Conservation (phyloP, 768 basidiomycete genomes). For the Hydnum rufescens region DNA sequence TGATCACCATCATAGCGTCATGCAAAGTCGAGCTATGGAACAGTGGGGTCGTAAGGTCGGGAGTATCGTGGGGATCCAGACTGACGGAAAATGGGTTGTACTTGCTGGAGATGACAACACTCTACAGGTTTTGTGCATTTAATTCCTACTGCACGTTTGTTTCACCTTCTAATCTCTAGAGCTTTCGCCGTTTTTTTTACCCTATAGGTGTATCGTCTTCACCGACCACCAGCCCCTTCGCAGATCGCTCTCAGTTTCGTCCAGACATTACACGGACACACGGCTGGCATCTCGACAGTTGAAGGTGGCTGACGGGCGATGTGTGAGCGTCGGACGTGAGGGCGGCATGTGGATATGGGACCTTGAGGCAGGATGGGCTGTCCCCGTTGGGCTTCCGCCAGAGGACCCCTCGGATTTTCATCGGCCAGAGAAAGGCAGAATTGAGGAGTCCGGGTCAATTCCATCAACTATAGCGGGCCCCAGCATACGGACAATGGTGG, state of each 20-base stretch:
- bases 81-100: conserved; percentile 74
- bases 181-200: too few species aligned
- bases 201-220: conserved; percentile 60
- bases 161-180: too few species aligned
- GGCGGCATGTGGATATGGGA: conserved; percentile 79
- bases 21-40: conserved; percentile 22
- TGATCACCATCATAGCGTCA: conserved; percentile 7
- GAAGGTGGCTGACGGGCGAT: conserved; percentile 62
- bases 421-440: not conserved
- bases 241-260: conserved; percentile 33
- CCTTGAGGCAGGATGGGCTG: conserved; percentile 28
- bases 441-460: not conserved
- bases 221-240: conserved; percentile 25
- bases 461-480: not conserved
- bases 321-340: conserved; percentile 50
- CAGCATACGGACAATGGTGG: not conserved
- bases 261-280: conserved; percentile 49
- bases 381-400: not conserved
- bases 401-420: too few species aligned
- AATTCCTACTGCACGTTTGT: conserved; percentile 2
- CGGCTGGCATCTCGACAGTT: conserved; percentile 44
- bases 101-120: conserved; percentile 36
- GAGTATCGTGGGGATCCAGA: conserved; percentile 51
- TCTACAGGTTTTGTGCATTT: not conserved
- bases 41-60: conserved; percentile 63